A percentile compares a stretch with the other conserved stretches of the same genome.
These are phyloP conservation scores for Hypoxylon sp. DNA, from an alignment of 2,329 filamentous ascomycete species.

Conservation along the genomic window DNA sequence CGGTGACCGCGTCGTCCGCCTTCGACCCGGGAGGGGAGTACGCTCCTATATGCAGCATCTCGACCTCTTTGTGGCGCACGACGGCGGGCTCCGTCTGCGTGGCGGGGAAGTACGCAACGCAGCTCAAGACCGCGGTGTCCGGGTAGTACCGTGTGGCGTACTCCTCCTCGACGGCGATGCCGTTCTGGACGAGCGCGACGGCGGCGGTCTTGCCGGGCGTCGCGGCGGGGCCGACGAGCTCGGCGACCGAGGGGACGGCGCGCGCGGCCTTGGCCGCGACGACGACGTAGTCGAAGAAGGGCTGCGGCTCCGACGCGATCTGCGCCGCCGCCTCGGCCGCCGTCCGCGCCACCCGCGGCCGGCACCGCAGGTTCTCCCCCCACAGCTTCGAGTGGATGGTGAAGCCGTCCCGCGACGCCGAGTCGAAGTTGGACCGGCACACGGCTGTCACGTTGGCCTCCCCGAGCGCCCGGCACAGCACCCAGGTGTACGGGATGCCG, in stretches of 20 bases:
- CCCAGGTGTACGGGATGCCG: slow-evolving; percentile 45
- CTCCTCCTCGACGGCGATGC: slow-evolving; percentile 62
- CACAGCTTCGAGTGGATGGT: slow-evolving; percentile 44
- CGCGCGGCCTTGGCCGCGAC: slow-evolving; percentile 41
- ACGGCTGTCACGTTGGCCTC: slow-evolving; percentile 41
- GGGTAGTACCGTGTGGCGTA: slow-evolving; percentile 56
- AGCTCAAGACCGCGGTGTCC: slow-evolving; percentile 58
- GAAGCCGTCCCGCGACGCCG: slow-evolving; percentile 40
- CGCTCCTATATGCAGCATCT: slow-evolving; percentile 58
- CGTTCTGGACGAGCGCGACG: slow-evolving; percentile 66
- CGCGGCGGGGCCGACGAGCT: slow-evolving; percentile 43
- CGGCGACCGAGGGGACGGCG: slow-evolving; percentile 38
- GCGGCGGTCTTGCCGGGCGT: slow-evolving; percentile 49
- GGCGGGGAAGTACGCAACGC: slow-evolving; percentile 61
- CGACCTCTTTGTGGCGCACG: slow-evolving; percentile 55
- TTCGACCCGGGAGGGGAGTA: no score
- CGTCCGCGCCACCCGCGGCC: slow-evolving; percentile 39
- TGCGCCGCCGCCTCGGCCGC: slow-evolving; percentile 42
- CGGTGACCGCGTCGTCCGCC: slow-evolving; percentile 34
- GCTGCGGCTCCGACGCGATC: background rate
- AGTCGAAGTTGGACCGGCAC: slow-evolving; percentile 46
- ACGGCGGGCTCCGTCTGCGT: slow-evolving; percentile 58
- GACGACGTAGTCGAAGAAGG: slow-evolving; percentile 42
- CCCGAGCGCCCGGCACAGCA: slow-evolving; percentile 34
- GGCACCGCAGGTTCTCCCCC: slow-evolving; percentile 41